Evolutionary conservation across 2,329 filamentous ascomycete species (phyloP), one percentile per base, ranked within the genome.

Genomic region (Colletotrichum sojae): DNA sequence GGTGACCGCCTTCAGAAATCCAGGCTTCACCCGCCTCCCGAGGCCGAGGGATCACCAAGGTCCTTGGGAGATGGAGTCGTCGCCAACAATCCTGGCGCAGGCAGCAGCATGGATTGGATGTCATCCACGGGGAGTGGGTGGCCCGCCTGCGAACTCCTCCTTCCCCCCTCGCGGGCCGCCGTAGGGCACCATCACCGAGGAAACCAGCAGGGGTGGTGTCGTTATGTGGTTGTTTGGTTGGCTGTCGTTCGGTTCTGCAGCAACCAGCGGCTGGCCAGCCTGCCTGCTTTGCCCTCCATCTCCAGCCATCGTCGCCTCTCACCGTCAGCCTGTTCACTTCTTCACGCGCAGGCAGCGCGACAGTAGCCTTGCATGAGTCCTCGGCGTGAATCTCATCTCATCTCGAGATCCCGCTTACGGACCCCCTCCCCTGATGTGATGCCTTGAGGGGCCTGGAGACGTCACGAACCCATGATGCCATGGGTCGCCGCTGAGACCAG

Each of bases 21-120:
- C 22, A 52, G 27, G 45, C 56, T 43, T 60, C 25, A 15, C 63
- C 48, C 46, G 53, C 48, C 48, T 65, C 36, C 43, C 49, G 53
- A 18, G 27, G 31, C 46, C 60, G 54, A 64, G 20, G 54, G 60
- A 55, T 49, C 61, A 65, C 66, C 48, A 65, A 55, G 53, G 48
- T 48, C 60, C 52, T 55, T 36, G 31, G 48, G 48, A 45, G 36
- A 46, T 39, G 57, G 46, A 22, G 40, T 18, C 48, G 49, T 31
- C 39, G 36, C 27, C 46, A 15, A 27, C 31, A 58, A 56, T 52
- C 48, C 62, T 52, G 51, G 20, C 43, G 46, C 62, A 69, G 66
- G 66, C 66, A 69, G 62, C 66, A 66, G 52, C 66, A 69, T 66
- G 62, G 62, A 56, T 69, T 69, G 62, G 62, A 66, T 66, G 62